Percentiles rank a stretch among this genome's conserved stretches.
These are phyloP conservation scores for Wickerhamomyces silvicola DNA, from an alignment of 805 yeast genomes.

Conservation along the genomic window DNA sequence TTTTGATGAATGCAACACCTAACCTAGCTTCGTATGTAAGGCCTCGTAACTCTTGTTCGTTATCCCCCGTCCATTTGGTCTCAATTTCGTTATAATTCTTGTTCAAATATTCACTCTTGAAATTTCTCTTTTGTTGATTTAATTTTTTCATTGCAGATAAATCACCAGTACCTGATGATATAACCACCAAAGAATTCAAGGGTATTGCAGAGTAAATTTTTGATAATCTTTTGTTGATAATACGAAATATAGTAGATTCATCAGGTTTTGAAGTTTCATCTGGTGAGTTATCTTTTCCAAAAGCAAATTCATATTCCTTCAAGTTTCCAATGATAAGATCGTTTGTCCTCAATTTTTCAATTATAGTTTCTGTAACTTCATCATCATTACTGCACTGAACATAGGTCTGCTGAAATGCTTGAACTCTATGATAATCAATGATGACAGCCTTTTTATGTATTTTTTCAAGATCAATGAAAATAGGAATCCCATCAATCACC, in stretches of 20 bases:
- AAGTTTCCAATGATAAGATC: constrained; percentile 50
- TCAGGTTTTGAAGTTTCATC: neutral
- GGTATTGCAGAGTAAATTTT: constrained; percentile 50
- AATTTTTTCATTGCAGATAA: constrained; percentile 41
- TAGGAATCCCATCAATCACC: constrained; percentile 33
- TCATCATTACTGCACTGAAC: constrained; percentile 52
- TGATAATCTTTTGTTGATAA: constrained; percentile 39
- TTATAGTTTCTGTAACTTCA: constrained; percentile 41
- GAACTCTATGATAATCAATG: constrained; percentile 27
- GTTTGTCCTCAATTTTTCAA: constrained; percentile 12
- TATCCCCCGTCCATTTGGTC: constrained; percentile 45
- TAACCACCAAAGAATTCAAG: constrained; percentile 48
- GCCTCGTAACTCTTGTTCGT: constrained; percentile 38
- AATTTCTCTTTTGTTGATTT: constrained; percentile 35
- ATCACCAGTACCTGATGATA: constrained; percentile 61
- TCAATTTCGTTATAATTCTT: constrained; percentile 34
- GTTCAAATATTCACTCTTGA: constrained; percentile 36
- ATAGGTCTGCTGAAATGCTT: constrained; percentile 20
- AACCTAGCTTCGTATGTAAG: constrained; percentile 50
- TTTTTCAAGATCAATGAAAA: constrained; percentile 34
- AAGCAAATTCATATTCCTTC: constrained; percentile 36
- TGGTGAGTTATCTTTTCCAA: constrained; percentile 10
- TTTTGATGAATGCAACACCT: constrained; percentile 51
- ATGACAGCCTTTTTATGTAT: constrained; percentile 24
- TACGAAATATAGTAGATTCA: constrained; percentile 6